Conservation (phyloP, 192 early-diverging fungal genomes). For the Coemansia sp. region DNA sequence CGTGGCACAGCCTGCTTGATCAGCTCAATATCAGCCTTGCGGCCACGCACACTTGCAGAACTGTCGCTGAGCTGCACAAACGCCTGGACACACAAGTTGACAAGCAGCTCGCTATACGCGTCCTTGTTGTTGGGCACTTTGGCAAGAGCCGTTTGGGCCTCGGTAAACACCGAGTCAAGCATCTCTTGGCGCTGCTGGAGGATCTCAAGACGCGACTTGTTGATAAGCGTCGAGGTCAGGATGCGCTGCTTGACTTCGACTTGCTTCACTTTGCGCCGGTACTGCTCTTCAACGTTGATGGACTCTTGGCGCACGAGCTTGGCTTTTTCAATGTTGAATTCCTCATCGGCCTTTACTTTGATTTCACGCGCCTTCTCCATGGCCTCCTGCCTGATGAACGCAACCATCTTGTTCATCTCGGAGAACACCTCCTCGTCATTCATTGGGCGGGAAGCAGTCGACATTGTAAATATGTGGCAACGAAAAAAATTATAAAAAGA, state of each 20-base stretch:
- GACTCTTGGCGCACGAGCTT: conserved; percentile 98
- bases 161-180: conserved; percentile 77
- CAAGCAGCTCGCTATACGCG: conserved; percentile 66
- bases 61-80: conserved; percentile 86
- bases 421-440: conserved; percentile 93
- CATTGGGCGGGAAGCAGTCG: conserved; percentile 60
- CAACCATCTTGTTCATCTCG: conserved; percentile 99
- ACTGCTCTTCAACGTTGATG: conserved; percentile 92
- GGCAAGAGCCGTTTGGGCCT: conserved; percentile 64
- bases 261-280: conserved; percentile 97
- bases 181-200: conserved; percentile 86
- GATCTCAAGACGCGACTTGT: conserved; percentile 90
- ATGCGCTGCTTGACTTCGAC: conserved; percentile 94
- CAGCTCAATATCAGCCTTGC: conserved; percentile 66
- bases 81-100: conserved; percentile 68
- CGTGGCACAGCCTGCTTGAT: conserved; percentile 60
- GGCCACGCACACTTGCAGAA: conserved; percentile 67
- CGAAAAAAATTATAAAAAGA: neutral
- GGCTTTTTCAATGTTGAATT: conserved; percentile 99
- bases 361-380: conserved; percentile 97
- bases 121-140: conserved; percentile 61
- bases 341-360: conserved; percentile 99
- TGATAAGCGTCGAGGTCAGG: conserved; percentile 90
- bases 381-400: conserved; percentile 99
- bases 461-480: conserved; percentile 19